Base-by-base conservation (phyloP, 192 early-diverging fungal genomes). In the Coemansia sp. region DNA sequence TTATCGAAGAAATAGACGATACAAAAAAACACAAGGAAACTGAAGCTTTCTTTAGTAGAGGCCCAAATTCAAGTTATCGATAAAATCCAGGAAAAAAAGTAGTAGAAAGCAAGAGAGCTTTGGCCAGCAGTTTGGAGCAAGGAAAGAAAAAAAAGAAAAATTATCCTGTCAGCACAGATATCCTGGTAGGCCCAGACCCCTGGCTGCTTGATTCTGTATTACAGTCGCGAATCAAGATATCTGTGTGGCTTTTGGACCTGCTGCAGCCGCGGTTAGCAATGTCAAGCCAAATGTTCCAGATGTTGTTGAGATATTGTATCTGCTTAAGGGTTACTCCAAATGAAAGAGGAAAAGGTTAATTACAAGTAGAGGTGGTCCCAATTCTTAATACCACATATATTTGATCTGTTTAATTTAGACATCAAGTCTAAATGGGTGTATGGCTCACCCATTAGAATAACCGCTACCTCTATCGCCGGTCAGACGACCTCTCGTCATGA, bases 141-240 rank as follows among this genome's bases (percentile, higher is more conserved):
- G 29, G 3, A 29, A 29, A 29, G 29, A 29, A 29, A 29, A 29
- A 29, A 29, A 47, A 40, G 8, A 46, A 47, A 47, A 47, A 47
- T 47, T 18, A 47, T 40, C 38, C 38, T 40, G 38, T 40, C 38
- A 40, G 38, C 38, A 29, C 29, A 6, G 46, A 47, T 47, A 47
- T 47, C 46, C 46, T n/a, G 49, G n/a, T 52, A 52, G 22, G 49
- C 49, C 49, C 20, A 52, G 47, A n/a, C 49, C 49, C 49, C 46
- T 47, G 46, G 46, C 46, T 4, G 46, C 46, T 47, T 47, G 46
- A 47, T 47, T 47, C 46, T n/a, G 46, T 18, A 47, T 47, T n/a
- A 47, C 46, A 8, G 38, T 47, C 46, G 46, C 46, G n/a, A 16
- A 47, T 47, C 46, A 47, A 47, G 46, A 18, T n/a, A 47, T 47